A percentile compares a stretch with the other conserved stretches of the same genome.
Evolutionary conservation across 345 rosid genomes (phyloP).

Genomic region (Citrus trifoliata): DNA sequence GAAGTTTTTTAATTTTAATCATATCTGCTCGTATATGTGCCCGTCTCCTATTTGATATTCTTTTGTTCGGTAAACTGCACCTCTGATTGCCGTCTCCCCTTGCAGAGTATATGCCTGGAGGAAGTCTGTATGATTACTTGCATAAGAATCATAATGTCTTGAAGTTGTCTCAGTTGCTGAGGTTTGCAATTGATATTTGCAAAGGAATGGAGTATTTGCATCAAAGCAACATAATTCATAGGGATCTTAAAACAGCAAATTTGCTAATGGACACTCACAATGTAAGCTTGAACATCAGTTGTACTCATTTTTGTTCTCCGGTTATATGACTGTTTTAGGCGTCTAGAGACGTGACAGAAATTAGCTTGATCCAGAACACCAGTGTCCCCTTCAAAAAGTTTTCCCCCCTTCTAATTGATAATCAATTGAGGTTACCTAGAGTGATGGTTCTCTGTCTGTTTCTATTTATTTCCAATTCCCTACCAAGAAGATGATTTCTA

Average conservation of each 20-base stretch:
- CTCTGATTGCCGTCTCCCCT: slow-evolving; percentile 9
- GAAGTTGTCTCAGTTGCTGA: slow-evolving; percentile 51
- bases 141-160: slow-evolving; percentile 50
- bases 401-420: too few relatives aligned
- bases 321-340: slow-evolving; percentile 11
- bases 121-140: slow-evolving; percentile 68
- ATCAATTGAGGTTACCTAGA: neutral
- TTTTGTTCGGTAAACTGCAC: neutral
- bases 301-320: neutral
- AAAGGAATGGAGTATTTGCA: slow-evolving; percentile 81
- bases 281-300: slow-evolving; percentile 24
- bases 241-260: slow-evolving; percentile 82
- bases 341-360: slow-evolving; percentile 2
- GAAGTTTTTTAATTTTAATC: neutral
- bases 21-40: neutral
- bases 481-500: too few relatives aligned
- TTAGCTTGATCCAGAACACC: neutral
- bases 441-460: neutral
- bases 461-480: neutral
- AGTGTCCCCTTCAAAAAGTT: neutral
- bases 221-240: slow-evolving; percentile 62
- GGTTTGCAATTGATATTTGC: slow-evolving; percentile 68
- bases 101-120: slow-evolving; percentile 81
- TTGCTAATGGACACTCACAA: slow-evolving; percentile 61
- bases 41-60: neutral